Conservation (phyloP, 139 green algal species). For the Chlamydomonas urium region DNA sequence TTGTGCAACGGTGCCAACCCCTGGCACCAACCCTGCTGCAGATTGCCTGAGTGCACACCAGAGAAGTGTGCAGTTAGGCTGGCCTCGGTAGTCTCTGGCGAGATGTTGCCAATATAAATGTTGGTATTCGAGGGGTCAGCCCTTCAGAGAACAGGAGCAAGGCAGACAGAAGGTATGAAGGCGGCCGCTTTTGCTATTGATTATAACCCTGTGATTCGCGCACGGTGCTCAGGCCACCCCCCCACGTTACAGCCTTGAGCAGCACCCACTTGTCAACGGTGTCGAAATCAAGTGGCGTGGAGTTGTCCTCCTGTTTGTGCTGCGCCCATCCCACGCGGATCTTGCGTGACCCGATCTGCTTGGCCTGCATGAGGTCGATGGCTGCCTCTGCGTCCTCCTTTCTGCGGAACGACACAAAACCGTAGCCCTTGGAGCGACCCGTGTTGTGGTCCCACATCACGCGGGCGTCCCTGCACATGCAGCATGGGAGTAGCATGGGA, state of each 20-base stretch:
- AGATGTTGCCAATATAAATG: slow-evolving; percentile 17
- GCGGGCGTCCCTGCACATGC: slow-evolving; percentile 52
- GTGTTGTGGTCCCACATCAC: slow-evolving; percentile 78
- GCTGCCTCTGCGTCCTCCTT: slow-evolving; percentile 54
- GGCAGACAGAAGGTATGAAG: too few relatives aligned
- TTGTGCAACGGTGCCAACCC: too few relatives aligned
- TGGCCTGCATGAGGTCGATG: slow-evolving; percentile 61
- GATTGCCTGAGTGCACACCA: background rate
- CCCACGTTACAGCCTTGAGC: too few relatives aligned
- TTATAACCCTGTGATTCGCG: too few relatives aligned
- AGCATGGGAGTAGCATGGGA: background rate
- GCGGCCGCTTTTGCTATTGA: too few relatives aligned
- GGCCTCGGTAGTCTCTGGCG: slow-evolving; percentile 3
- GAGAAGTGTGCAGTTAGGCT: too few relatives aligned
- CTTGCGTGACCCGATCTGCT: slow-evolving; percentile 48
- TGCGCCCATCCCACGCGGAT: slow-evolving; percentile 72
- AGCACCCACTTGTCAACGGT: background rate
- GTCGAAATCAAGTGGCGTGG: background rate
- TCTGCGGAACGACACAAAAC: slow-evolving; percentile 73
- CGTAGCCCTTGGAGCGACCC: slow-evolving; percentile 63
- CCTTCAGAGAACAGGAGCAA: too few relatives aligned
- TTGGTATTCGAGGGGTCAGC: slow-evolving; percentile 11
- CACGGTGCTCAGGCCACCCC: too few relatives aligned
- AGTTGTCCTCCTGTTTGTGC: slow-evolving; percentile 52
- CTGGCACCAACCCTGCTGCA: too few relatives aligned